Percentiles rank a stretch among this genome's conserved stretches.
phyloP scores from a whole-genome alignment of 208 protist species.

The Leishmania guyanensis region DNA sequence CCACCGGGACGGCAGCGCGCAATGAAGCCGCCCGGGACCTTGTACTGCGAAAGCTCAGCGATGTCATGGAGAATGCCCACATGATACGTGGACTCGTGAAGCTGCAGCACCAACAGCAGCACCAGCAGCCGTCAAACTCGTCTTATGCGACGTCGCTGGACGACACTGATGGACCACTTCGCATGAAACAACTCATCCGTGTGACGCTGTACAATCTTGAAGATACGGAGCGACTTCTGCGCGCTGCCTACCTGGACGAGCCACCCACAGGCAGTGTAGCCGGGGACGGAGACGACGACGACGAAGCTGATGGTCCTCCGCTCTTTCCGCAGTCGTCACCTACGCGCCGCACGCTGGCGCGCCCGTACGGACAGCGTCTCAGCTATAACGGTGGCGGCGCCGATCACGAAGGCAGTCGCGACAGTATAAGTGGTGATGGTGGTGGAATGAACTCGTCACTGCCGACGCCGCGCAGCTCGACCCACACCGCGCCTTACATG shows the following conservation, averaged over 20 bases:
- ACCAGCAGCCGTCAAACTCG: too few species aligned
- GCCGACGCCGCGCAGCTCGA: constrained; percentile 23
- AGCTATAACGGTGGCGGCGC: neutral
- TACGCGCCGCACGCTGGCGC: neutral
- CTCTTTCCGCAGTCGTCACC: neutral
- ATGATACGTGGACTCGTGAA: constrained; percentile 29
- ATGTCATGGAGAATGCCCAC: constrained; percentile 42
- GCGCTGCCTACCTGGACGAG: constrained; percentile 35
- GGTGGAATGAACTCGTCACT: neutral
- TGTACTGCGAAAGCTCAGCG: constrained; percentile 34
- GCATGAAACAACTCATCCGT: constrained; percentile 45
- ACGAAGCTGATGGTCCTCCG: neutral
- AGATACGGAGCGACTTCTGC: constrained; percentile 52
- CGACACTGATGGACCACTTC: constrained; percentile 16
- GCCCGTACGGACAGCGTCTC: neutral
- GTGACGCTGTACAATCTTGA: constrained; percentile 35
- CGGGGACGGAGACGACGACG: neutral
- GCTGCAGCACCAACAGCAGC: constrained; percentile 21
- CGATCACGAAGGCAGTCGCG: constrained; percentile 2
- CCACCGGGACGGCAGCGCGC: neutral
- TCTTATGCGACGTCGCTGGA: neutral
- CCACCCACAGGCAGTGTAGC: neutral
- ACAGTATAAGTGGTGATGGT: constrained; percentile 5
- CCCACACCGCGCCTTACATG: constrained; percentile 35
- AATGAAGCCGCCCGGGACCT: constrained; percentile 19